phyloP scores from a whole-genome alignment of 2,329 filamentous ascomycete species.

The Dothistroma pini region DNA sequence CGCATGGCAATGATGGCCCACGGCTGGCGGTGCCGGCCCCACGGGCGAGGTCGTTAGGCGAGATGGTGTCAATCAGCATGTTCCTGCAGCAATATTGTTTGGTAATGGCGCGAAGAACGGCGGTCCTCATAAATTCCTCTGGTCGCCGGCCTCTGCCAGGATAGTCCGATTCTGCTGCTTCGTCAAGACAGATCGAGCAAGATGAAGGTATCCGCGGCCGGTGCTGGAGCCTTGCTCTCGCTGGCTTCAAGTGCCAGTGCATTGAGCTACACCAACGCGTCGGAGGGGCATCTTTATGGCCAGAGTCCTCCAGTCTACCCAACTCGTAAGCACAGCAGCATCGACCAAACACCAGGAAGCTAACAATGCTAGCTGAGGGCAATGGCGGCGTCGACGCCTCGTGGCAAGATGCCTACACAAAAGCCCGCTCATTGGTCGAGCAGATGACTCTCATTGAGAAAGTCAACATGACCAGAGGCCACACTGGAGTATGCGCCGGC shows the following conservation, averaged over 20 bases:
- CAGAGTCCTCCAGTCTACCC: constrained; percentile 30
- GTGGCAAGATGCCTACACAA: constrained; percentile 33
- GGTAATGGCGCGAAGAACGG: neutral
- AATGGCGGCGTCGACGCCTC: constrained; percentile 20
- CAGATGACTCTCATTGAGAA: constrained; percentile 37
- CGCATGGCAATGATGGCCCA: neutral
- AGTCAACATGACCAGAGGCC: constrained; percentile 34
- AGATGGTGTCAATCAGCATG: neutral
- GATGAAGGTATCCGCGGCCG: constrained; percentile 15
- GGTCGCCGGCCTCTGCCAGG: neutral
- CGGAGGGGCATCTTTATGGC: constrained; percentile 20
- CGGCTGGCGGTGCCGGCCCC: neutral
- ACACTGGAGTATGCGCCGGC: constrained; percentile 57
- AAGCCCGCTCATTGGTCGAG: constrained; percentile 32
- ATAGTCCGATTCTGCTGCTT: neutral
- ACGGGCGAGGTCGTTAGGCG: neutral
- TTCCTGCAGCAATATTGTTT: neutral
- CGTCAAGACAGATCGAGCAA: constrained; percentile 1
- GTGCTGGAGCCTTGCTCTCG: constrained; percentile 19
- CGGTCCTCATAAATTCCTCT: constrained; percentile 1
- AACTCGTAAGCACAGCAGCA: constrained; percentile 22
- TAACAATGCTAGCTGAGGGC: constrained; percentile 19
- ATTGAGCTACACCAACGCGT: constrained; percentile 19
- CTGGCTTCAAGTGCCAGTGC: constrained; percentile 9
- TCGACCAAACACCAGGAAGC: neutral